Conservation (phyloP, 2,329 filamentous ascomycete species). For the Orbilia blumenaviensis region DNA sequence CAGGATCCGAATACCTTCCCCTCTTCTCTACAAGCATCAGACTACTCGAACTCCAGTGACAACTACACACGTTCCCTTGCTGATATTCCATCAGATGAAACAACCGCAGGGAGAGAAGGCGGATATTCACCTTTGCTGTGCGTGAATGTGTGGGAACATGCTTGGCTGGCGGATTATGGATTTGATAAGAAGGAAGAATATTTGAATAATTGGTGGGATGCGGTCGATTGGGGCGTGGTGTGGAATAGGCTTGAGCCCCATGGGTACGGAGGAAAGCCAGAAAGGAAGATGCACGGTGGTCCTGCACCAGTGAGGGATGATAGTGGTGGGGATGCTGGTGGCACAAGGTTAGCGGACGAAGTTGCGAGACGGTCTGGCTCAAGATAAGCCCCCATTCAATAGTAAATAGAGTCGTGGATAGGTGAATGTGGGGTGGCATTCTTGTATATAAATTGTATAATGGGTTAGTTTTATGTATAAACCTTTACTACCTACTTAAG, state of each 20-base stretch:
- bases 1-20: constrained; percentile 59
- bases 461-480: constrained; percentile 19
- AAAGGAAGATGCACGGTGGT: constrained; percentile 3
- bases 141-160: constrained; percentile 96
- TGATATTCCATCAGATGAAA: constrained; percentile 58
- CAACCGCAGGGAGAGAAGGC: constrained; percentile 72
- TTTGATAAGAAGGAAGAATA: constrained; percentile 78
- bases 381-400: neutral
- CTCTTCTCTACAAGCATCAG: constrained; percentile 59
- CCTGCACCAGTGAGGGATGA: constrained; percentile 3
- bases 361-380: constrained; percentile 3
- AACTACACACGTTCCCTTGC: constrained; percentile 58
- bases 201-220: constrained; percentile 84
- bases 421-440: neutral
- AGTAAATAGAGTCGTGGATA: no score
- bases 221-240: constrained; percentile 84
- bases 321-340: neutral
- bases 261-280: constrained; percentile 19
- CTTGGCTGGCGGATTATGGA: constrained; percentile 85
- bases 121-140: constrained; percentile 81
- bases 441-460: constrained; percentile 15
- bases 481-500: neutral
- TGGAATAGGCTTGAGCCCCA: constrained; percentile 59
- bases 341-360: constrained; percentile 20
- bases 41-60: constrained; percentile 53